Percentiles rank a stretch among this genome's conserved stretches.
Evolutionary conservation across 768 basidiomycete genomes (phyloP).

Genomic region (Coprinopsis marcescibilis): DNA sequence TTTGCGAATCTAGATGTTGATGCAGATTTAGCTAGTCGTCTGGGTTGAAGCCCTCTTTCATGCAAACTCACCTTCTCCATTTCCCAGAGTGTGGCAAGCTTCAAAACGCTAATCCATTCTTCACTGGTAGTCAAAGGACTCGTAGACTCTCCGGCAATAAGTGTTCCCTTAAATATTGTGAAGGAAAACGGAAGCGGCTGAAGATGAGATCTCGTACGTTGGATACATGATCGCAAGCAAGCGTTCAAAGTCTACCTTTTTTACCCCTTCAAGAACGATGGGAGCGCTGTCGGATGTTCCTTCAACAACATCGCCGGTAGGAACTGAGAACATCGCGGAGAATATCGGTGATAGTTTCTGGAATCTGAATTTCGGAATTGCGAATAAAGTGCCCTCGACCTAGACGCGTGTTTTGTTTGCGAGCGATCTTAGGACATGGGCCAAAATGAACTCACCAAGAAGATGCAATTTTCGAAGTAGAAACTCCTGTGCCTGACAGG

Average conservation of each 20-base stretch:
- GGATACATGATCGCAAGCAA: background rate
- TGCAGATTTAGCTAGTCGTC: no score
- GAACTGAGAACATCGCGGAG: background rate
- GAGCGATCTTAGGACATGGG: background rate
- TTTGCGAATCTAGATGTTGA: background rate
- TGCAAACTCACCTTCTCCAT: constrained; percentile 1
- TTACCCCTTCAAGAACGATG: constrained; percentile 1
- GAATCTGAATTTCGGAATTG: background rate
- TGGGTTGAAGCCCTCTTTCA: no score
- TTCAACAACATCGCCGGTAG: background rate
- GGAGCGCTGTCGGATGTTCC: background rate
- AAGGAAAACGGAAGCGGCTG: background rate
- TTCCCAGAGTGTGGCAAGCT: background rate
- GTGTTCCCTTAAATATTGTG: background rate
- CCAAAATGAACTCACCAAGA: background rate
- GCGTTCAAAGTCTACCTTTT: background rate
- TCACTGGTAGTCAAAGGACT: background rate
- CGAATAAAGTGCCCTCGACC: background rate
- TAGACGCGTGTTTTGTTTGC: background rate
- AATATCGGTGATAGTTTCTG: background rate
- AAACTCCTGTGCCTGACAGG: background rate
- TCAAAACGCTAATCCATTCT: constrained; percentile 2
- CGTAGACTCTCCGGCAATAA: background rate
- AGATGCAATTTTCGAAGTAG: background rate
- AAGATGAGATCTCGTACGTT: background rate